phyloP scores from a whole-genome alignment of 2,329 filamentous ascomycete genomes.

The Lasiodiplodia sp. region DNA sequence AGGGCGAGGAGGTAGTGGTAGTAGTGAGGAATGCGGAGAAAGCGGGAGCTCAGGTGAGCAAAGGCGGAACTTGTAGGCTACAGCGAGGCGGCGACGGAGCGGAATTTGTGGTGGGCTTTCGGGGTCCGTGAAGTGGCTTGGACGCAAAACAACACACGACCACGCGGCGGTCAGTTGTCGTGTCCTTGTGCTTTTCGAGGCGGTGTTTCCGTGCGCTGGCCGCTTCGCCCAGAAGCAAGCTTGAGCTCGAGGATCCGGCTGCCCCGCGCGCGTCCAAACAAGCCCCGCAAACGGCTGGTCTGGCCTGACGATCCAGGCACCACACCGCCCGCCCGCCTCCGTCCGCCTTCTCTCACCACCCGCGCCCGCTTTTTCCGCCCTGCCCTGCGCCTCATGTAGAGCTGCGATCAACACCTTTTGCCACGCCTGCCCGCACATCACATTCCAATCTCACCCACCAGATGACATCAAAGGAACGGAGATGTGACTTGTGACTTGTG shows the following conservation, averaged over 20 bases:
- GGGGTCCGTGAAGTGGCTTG: slow-evolving; percentile 19
- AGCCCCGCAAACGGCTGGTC: slow-evolving; percentile 16
- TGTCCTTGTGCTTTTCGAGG: slow-evolving; percentile 16
- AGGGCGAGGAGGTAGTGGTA: neutral
- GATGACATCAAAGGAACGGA: neutral
- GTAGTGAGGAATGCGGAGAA: neutral
- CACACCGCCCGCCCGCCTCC: neutral
- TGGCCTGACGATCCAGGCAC: slow-evolving; percentile 24
- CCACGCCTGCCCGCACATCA: neutral
- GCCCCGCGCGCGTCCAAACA: slow-evolving; percentile 10
- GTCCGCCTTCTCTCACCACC: neutral
- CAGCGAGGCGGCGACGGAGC: slow-evolving; percentile 3
- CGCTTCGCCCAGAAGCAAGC: slow-evolving; percentile 13
- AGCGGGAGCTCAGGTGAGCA: neutral
- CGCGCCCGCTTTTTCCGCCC: neutral
- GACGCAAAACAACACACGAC: slow-evolving; percentile 4
- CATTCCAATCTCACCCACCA: neutral
- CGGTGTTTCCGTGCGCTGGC: slow-evolving; percentile 26
- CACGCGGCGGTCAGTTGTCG: slow-evolving; percentile 11
- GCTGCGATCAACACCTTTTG: neutral
- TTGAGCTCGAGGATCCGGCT: slow-evolving; percentile 3
- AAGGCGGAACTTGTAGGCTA: neutral
- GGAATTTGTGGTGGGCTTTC: slow-evolving; percentile 8
- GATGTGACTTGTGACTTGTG: neutral
- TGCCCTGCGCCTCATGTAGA: neutral